A percentile compares a stretch with the other conserved stretches of the same genome.
Evolutionary conservation across 805 yeast genomes (phyloP).

Genomic region (Candida maesae): DNA sequence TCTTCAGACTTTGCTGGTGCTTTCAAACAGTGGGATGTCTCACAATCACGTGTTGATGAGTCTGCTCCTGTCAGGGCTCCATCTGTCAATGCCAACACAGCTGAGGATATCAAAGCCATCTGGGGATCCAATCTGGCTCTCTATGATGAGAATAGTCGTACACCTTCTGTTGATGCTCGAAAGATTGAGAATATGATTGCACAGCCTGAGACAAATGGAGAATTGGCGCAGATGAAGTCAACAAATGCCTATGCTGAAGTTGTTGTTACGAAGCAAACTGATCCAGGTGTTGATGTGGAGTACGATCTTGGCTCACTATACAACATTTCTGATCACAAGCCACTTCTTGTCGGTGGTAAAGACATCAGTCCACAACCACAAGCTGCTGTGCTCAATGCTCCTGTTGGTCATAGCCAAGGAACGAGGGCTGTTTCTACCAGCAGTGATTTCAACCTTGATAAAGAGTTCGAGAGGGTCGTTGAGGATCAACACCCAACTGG

Average conservation of each 20-base stretch:
- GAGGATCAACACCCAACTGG: too few relatives aligned
- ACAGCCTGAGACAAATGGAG: slow-evolving; percentile 8
- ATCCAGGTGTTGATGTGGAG: slow-evolving; percentile 23
- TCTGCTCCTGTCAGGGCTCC: too few relatives aligned
- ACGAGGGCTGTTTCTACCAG: slow-evolving; percentile 11
- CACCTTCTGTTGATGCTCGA: slow-evolving; percentile 15
- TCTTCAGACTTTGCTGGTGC: slow-evolving; percentile 47
- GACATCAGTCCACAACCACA: too few relatives aligned
- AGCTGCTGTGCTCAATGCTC: too few relatives aligned
- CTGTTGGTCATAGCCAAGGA: too few relatives aligned
- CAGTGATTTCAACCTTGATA: slow-evolving; percentile 17
- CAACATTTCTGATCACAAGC: slow-evolving; percentile 7
- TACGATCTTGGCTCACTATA: slow-evolving; percentile 10
- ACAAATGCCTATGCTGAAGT: slow-evolving; percentile 18
- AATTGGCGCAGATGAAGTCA: slow-evolving; percentile 16
- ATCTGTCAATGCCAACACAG: background rate
- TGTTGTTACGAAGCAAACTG: slow-evolving; percentile 18
- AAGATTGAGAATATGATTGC: slow-evolving; percentile 18
- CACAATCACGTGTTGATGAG: slow-evolving; percentile 1
- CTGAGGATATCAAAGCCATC: slow-evolving; percentile 16
- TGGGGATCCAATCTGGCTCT: slow-evolving; percentile 21
- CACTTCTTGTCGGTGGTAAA: too few relatives aligned
- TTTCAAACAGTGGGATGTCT: slow-evolving; percentile 33
- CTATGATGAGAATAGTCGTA: slow-evolving; percentile 1
- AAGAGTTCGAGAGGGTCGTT: slow-evolving; percentile 21